A percentile compares a stretch with the other conserved stretches of the same genome.
Evolutionary conservation across 257 asterid genomes (phyloP).

Genomic region (Plantago ovata): DNA sequence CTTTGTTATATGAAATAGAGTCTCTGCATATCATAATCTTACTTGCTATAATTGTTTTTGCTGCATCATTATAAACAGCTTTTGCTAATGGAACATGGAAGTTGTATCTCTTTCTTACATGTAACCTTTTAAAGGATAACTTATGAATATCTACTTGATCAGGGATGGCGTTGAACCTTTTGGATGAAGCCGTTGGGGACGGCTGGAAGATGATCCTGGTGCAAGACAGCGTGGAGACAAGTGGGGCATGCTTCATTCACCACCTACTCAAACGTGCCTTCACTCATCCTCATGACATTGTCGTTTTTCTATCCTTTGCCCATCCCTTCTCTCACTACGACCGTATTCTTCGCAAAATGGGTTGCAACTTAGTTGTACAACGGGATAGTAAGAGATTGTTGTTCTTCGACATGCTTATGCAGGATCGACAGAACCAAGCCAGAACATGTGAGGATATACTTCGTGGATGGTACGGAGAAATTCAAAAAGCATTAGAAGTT

Average conservation of each 20-base stretch:
- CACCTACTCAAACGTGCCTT: slow-evolving; percentile 70
- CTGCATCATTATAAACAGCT: too few species aligned
- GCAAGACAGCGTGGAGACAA: slow-evolving; percentile 87
- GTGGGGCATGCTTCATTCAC: slow-evolving; percentile 74
- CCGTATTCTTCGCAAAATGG: slow-evolving; percentile 96
- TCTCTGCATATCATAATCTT: too few species aligned
- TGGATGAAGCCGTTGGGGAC: slow-evolving; percentile 59
- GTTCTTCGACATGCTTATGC: slow-evolving; percentile 65
- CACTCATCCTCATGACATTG: slow-evolving; percentile 35
- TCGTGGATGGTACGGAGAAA: slow-evolving; percentile 52
- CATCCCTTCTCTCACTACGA: slow-evolving; percentile 90
- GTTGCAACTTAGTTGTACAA: slow-evolving; percentile 70
- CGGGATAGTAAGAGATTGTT: slow-evolving; percentile 63
- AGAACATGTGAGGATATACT: slow-evolving; percentile 44
- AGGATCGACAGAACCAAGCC: slow-evolving; percentile 41
- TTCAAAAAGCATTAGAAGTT: slow-evolving; percentile 71
- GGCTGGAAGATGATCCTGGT: slow-evolving; percentile 49
- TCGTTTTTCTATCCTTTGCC: slow-evolving; percentile 70
- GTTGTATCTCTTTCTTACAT: too few species aligned
- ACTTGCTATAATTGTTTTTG: too few species aligned
- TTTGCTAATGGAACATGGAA: too few species aligned
- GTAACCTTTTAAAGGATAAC: too few species aligned
- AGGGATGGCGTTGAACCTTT: slow-evolving; percentile 32
- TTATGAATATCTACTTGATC: too few species aligned
- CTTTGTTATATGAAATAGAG: too few species aligned